Percentiles rank a stretch among this genome's conserved stretches.
These are phyloP conservation scores for Venturia carpophila DNA, from an alignment of 2,329 filamentous ascomycete genomes.

Conservation along the genomic window DNA sequence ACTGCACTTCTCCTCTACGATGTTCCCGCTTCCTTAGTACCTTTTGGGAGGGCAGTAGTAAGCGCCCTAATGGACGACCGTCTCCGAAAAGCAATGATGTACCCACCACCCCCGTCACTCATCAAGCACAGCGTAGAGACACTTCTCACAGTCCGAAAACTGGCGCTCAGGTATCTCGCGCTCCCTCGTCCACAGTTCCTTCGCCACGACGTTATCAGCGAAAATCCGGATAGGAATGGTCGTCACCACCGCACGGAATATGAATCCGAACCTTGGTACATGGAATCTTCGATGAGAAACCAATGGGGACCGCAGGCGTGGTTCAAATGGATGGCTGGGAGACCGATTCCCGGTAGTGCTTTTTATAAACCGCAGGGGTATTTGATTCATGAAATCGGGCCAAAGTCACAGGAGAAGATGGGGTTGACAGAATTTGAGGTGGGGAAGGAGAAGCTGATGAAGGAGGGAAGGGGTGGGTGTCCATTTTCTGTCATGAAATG, in stretches of 20 bases:
- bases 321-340: slow-evolving; percentile 40
- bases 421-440: slow-evolving; percentile 30
- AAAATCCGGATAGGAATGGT: slow-evolving; percentile 45
- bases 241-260: slow-evolving; percentile 46
- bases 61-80: slow-evolving; percentile 56
- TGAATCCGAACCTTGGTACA: slow-evolving; percentile 54
- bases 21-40: slow-evolving; percentile 40
- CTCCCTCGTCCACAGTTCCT: slow-evolving; percentile 48
- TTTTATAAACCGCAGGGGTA: slow-evolving; percentile 45
- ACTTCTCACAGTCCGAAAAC: slow-evolving; percentile 46
- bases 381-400: slow-evolving; percentile 54
- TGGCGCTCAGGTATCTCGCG: slow-evolving; percentile 50
- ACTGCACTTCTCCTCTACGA: slow-evolving; percentile 54
- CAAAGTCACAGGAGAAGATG: slow-evolving; percentile 44
- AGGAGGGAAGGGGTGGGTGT: slow-evolving; percentile 25
- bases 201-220: slow-evolving; percentile 34
- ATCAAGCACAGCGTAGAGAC: slow-evolving; percentile 35
- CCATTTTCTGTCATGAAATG: slow-evolving; percentile 23
- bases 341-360: slow-evolving; percentile 41
- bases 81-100: slow-evolving; percentile 59
- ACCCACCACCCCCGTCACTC: slow-evolving; percentile 31
- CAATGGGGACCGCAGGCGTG: slow-evolving; percentile 54
- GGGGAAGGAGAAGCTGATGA: slow-evolving; percentile 25
- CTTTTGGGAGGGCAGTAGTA: slow-evolving; percentile 44
- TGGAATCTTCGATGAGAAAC: slow-evolving; percentile 51